A percentile compares a stretch with the other conserved stretches of the same genome.
These are phyloP conservation scores for Tanacetum coccineum DNA, from an alignment of 129 eudicot genomes.

Conservation along the genomic window DNA sequence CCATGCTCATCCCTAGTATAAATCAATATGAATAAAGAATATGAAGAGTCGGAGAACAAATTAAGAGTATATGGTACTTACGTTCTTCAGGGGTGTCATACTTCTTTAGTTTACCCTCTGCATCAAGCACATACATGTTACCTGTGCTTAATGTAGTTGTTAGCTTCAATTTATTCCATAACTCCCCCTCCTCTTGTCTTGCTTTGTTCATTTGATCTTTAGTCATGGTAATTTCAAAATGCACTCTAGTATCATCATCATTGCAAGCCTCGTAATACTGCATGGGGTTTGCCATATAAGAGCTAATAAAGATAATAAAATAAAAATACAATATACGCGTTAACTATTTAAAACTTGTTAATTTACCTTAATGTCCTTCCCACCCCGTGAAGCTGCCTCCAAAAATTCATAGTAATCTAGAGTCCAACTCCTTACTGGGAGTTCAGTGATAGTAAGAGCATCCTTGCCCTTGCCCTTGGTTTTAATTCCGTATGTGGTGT, in stretches of 20 bases:
- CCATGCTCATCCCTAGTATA: too few relatives aligned
- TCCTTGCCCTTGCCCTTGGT: too few relatives aligned
- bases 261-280: conserved; percentile 43
- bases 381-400: conserved; percentile 26
- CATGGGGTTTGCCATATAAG: conserved; percentile 1
- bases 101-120: too few relatives aligned
- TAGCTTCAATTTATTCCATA: conserved; percentile 60
- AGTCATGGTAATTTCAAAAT: conserved; percentile 41
- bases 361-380: conserved; percentile 4
- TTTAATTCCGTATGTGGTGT: too few relatives aligned
- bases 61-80: too few relatives aligned
- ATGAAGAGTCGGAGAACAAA: too few relatives aligned
- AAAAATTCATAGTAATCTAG: conserved; percentile 65
- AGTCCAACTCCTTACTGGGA: conserved; percentile 68
- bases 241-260: conserved; percentile 37
- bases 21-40: too few relatives aligned
- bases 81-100: too few relatives aligned
- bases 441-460: conserved; percentile 47
- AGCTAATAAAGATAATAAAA: neutral
- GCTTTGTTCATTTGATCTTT: too few relatives aligned
- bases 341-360: too few relatives aligned
- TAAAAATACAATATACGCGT: too few relatives aligned
- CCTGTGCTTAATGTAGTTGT: conserved; percentile 56
- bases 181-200: conserved; percentile 58
- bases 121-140: too few relatives aligned